Conservation (phyloP, 108 stramenopile species). For the Pseudonitzschia pungens region DNA sequence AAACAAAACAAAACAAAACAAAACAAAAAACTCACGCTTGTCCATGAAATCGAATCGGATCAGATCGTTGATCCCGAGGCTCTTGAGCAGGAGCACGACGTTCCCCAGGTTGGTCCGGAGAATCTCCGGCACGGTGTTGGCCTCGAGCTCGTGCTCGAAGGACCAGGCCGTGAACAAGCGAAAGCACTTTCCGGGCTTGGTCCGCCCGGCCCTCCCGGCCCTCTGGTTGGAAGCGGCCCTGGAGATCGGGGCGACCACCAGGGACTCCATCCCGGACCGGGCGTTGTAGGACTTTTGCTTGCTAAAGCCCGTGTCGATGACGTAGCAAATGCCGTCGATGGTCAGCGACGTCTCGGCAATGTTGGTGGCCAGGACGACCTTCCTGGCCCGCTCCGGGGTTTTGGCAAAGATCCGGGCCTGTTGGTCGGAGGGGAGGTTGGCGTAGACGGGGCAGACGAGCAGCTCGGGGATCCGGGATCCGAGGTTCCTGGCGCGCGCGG, state of each 20-base stretch:
- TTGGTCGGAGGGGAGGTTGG: slow-evolving; percentile 96
- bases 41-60: slow-evolving; percentile 99
- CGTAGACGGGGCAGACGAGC: slow-evolving; percentile 97
- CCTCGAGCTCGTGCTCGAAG: slow-evolving; percentile 96
- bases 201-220: slow-evolving; percentile 93
- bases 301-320: slow-evolving; percentile 98
- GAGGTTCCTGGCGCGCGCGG: slow-evolving; percentile 73
- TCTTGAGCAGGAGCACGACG: slow-evolving; percentile 98
- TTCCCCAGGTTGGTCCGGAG: slow-evolving; percentile 98
- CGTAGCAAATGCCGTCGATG: slow-evolving; percentile 98
- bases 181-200: slow-evolving; percentile 99
- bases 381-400: slow-evolving; percentile 92
- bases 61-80: slow-evolving; percentile 97
- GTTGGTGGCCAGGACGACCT: slow-evolving; percentile 98
- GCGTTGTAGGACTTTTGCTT: slow-evolving; percentile 98
- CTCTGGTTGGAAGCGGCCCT: slow-evolving; percentile 95
- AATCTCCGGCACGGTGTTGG: slow-evolving; percentile 98
- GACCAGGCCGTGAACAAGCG: slow-evolving; percentile 98
- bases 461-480: slow-evolving; percentile 96
- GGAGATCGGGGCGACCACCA: slow-evolving; percentile 97
- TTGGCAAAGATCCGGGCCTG: slow-evolving; percentile 99
- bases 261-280: slow-evolving; percentile 93
- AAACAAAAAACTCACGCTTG: slow-evolving; percentile 56
- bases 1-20: too few species aligned
- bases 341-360: slow-evolving; percentile 95